Evolutionary conservation across 2,329 filamentous ascomycete species (phyloP), one percentile per base, ranked within the genome.

Genomic region (Clarireedia paspali): DNA sequence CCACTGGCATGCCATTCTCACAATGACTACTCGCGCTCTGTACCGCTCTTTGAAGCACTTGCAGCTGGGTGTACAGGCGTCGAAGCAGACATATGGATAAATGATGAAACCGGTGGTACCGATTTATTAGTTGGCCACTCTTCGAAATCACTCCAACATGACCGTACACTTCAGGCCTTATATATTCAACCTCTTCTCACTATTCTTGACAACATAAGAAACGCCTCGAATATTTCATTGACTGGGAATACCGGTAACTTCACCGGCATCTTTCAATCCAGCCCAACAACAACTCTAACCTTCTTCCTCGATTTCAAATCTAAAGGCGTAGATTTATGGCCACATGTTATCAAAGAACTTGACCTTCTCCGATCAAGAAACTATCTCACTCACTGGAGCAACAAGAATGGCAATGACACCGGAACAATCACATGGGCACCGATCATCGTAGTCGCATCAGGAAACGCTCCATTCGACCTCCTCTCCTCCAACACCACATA

Each of bases 51-150:
- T 39, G 72, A 72, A 5, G 82, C 78, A 12, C 69, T 87, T 27
- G 76, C 77, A 5, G 74, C 78, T 47, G 83, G 83, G 5, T 80
- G 80, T 42, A 74, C 78, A 4, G 77, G 75, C 3, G 77, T 79
- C 2, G 82, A 85, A 70, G 81, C 79, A 3, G 81, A 85, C 67
- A 79, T 84, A 26, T 83, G 80, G 78, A 68, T 84, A 38, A 74
- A 77, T 53, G 77, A 82, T 55, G 76, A 69, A 38, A 79, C 75
- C 4, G 10, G 17, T 9, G 51, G 57, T 1, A 10, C 23, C 1
- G 60, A 63, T 15, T 71, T 84, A 15, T 76, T 78, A 67, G 77
- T 81, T 50, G 81, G 81, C 12, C 82, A 85, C 63, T 77, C 80
- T 61, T 60, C 72, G 51, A 72, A 70, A 6, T 77, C 80, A 17